Evolutionary conservation across 768 basidiomycete species (phyloP).

Genomic region (Boletus barrowsii): DNA sequence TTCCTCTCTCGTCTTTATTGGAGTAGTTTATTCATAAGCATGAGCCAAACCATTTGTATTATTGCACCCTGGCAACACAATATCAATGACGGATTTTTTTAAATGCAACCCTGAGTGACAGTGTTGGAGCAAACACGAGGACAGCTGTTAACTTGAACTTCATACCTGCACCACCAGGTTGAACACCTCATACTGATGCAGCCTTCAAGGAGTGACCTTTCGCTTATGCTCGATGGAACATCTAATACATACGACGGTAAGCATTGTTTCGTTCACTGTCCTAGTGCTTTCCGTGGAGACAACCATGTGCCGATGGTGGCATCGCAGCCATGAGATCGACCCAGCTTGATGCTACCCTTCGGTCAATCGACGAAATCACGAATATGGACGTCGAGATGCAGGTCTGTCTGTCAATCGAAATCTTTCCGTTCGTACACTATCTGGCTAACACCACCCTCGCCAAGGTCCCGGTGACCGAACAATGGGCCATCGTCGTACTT

Average conservation of each 20-base stretch:
- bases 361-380: slow-evolving; percentile 51
- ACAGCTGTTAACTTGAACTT: too few species aligned
- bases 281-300: neutral
- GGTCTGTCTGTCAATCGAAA: slow-evolving; percentile 37
- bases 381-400: slow-evolving; percentile 75
- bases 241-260: slow-evolving; percentile 6
- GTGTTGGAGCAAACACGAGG: too few species aligned
- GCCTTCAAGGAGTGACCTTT: neutral
- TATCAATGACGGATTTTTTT: slow-evolving; percentile 5
- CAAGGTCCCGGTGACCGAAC: slow-evolving; percentile 44
- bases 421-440: neutral
- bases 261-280: neutral
- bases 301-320: neutral
- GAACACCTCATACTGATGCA: slow-evolving; percentile 1
- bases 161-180: neutral
- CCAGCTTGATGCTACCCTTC: slow-evolving; percentile 40
- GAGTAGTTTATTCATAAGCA: too few species aligned
- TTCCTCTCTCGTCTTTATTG: too few species aligned
- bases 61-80: slow-evolving; percentile 18
- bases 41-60: slow-evolving; percentile 27
- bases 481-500: slow-evolving; percentile 52
- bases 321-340: slow-evolving; percentile 8
- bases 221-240: neutral
- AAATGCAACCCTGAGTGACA: too few species aligned
- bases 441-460: neutral